Percentiles rank a stretch among this genome's conserved stretches.
Evolutionary conservation across 345 rosid species (phyloP).

Genomic region (Gossypioides kirkii): DNA sequence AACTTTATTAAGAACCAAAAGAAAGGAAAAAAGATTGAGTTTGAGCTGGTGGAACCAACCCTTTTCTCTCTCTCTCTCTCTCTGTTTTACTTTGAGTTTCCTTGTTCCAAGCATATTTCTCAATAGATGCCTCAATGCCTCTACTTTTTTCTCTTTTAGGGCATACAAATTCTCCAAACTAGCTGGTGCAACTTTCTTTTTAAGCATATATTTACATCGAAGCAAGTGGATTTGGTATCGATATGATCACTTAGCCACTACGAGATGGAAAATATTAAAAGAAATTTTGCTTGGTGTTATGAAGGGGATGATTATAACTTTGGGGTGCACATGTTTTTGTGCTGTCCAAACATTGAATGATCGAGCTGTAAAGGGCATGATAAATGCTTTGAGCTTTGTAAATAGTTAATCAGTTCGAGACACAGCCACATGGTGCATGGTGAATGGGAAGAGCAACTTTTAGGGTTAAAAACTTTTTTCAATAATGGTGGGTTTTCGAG

Average conservation of each 20-base stretch:
- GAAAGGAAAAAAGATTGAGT: no score
- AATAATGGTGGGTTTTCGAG: neutral
- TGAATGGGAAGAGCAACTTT: neutral
- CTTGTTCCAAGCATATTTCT: neutral
- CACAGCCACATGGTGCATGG: neutral
- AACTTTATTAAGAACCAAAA: neutral
- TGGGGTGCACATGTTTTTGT: slow-evolving; percentile 18
- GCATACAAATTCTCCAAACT: neutral
- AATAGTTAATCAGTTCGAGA: slow-evolving; percentile 11
- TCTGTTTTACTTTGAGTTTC: neutral
- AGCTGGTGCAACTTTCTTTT: neutral
- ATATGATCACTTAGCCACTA: neutral
- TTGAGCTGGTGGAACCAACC: neutral
- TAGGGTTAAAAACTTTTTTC: neutral
- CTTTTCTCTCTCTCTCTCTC: neutral
- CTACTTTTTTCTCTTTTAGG: neutral
- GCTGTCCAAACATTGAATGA: slow-evolving; percentile 20
- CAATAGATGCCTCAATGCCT: neutral
- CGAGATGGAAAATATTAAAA: neutral
- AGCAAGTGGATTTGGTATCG: neutral
- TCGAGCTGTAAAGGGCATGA: slow-evolving; percentile 19
- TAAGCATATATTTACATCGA: neutral
- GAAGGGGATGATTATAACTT: neutral
- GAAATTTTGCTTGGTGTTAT: neutral
- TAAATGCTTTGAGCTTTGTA: slow-evolving; percentile 9